These are phyloP conservation scores for Nemania sp. DNA, from an alignment of 2,329 filamentous ascomycete species.

Conservation along the genomic window DNA sequence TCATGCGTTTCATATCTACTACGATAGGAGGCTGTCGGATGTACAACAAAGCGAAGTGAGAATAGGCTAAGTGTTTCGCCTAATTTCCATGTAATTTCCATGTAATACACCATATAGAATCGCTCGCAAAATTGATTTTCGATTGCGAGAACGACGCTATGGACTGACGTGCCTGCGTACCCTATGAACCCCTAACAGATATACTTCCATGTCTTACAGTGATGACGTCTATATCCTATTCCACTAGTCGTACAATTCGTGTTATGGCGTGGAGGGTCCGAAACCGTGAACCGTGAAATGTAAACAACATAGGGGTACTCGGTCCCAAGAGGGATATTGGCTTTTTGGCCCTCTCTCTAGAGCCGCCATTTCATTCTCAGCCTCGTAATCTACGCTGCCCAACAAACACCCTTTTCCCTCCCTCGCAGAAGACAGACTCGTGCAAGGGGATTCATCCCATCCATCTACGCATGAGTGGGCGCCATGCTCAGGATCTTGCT, in stretches of 20 bases:
- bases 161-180: slow-evolving; percentile 3
- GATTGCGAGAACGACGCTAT: slow-evolving; percentile 5
- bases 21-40: slow-evolving; percentile 1
- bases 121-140: slow-evolving; percentile 22
- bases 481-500: slow-evolving; percentile 97
- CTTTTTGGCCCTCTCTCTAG: background rate
- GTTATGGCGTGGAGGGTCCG: background rate
- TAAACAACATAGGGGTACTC: background rate
- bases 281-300: background rate
- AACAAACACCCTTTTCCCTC: too few relatives aligned
- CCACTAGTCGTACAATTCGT: slow-evolving; percentile 6
- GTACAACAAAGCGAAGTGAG: slow-evolving; percentile 9
- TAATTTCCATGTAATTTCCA: slow-evolving; percentile 6
- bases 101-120: slow-evolving; percentile 18
- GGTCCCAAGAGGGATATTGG: background rate
- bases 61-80: background rate
- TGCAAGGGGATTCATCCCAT: background rate
- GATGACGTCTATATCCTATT: background rate
- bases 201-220: slow-evolving; percentile 26
- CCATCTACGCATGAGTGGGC: slow-evolving; percentile 63
- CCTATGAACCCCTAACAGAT: slow-evolving; percentile 29
- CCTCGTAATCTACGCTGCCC: too few relatives aligned
- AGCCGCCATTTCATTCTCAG: background rate
- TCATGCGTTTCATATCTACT: background rate
- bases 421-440: too few relatives aligned